A percentile compares a stretch with the other conserved stretches of the same genome.
Evolutionary conservation across 176 grass and related monocot species (phyloP).

Genomic region (Saccharum officinarum): DNA sequence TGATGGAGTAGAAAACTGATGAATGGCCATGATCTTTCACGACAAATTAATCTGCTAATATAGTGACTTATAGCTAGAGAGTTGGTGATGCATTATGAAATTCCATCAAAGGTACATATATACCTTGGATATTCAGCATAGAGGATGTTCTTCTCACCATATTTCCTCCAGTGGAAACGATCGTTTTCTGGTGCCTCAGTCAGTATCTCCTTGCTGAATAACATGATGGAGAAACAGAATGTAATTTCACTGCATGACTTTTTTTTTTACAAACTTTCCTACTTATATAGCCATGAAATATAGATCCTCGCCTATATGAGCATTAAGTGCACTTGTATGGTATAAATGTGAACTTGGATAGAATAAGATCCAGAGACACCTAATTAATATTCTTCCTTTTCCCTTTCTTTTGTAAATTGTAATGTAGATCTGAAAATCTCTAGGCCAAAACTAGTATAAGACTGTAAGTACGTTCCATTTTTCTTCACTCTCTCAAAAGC

Average conservation of each 20-base stretch:
- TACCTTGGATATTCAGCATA: slow-evolving; percentile 44
- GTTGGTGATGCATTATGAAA: background rate
- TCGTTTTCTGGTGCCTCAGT: slow-evolving; percentile 42
- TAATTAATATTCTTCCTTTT: background rate
- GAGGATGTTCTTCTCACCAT: slow-evolving; percentile 54
- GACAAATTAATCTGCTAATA: background rate
- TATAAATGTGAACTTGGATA: background rate
- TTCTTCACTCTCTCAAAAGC: background rate
- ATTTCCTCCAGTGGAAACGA: slow-evolving; percentile 55
- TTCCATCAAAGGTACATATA: background rate
- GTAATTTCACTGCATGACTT: background rate
- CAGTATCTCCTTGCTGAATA: slow-evolving; percentile 26
- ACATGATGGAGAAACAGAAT: background rate
- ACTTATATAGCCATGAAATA: slow-evolving; percentile 35
- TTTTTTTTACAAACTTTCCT: background rate
- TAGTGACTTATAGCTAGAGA: background rate
- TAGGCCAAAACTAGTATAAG: background rate
- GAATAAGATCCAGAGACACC: background rate
- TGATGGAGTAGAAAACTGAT: background rate
- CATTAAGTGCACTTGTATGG: background rate
- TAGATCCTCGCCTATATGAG: background rate
- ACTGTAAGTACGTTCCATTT: background rate
- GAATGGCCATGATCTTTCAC: background rate
- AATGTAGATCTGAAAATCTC: background rate
- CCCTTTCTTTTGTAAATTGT: background rate